Base-by-base conservation (phyloP, 441 rosid genomes). In the Rhodomyrtus psidioides region DNA sequence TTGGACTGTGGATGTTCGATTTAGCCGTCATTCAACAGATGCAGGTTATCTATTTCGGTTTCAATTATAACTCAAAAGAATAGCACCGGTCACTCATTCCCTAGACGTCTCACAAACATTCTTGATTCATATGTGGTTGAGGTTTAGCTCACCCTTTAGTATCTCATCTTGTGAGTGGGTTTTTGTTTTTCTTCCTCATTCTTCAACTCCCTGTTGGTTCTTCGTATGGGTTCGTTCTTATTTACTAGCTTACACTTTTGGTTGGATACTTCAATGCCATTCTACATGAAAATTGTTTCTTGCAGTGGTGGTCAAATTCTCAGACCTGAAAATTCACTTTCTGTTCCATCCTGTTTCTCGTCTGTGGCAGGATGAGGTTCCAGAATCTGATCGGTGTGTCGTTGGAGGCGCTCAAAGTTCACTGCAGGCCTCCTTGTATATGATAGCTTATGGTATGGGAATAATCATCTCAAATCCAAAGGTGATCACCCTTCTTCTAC, bases 391-490 rank as follows among this genome's bases (percentile, higher is more conserved):
- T 87, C 97, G 98, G 12, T 93, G 98, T 79, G 89, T 94, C 1
- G 98, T 95, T n/a, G 99, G 99, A 89, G 98, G 98, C 27, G 99
- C 92, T 26, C 99, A 95, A 84, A 96, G 94, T 92, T 93, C 99
- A 27, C 93, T 95, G 55, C 98, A 96, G 84, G 91, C 98, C 44
- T 87, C 88, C 53, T 81, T 96, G 88, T 95, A 93, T 82, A 85
- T 96, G 88, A 27, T 94, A 91, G 91, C 88, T 86, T 92, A 94
- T 83, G 88, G 91, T 5, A 93, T 92, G 93, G 98, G 98, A 87
- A 95, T 96, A 55, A 82, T 96, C 84, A 91, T 95, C 83, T 94
- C 98, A 44, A 88, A 93, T 85, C 98, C 99, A 7, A 53, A 89
- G 95, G 99, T 96, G 86, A 85, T 84, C 24, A 39, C 55, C 81